phyloP scores from a whole-genome alignment of 2,329 filamentous ascomycete genomes.

The Parasarocladium wereldwijsianum region DNA sequence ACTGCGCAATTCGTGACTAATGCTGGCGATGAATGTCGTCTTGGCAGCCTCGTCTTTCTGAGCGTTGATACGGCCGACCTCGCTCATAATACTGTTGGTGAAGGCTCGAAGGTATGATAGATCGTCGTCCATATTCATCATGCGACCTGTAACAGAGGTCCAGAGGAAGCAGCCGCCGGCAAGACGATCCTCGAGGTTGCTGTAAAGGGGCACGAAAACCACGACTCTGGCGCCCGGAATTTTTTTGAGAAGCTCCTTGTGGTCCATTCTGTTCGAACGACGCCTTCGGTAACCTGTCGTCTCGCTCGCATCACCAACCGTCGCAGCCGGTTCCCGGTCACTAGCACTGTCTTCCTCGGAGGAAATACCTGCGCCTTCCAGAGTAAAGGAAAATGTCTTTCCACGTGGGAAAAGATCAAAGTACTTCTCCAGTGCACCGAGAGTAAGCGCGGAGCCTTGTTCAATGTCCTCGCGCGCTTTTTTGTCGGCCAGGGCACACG shows the following conservation, averaged over 20 bases:
- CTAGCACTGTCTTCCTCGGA: slow-evolving; percentile 18
- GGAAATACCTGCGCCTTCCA: slow-evolving; percentile 12
- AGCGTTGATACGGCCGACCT: slow-evolving; percentile 38
- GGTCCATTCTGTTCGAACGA: slow-evolving; percentile 12
- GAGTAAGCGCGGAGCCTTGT: slow-evolving; percentile 12
- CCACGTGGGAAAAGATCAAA: slow-evolving; percentile 15
- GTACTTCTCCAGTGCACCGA: slow-evolving; percentile 16
- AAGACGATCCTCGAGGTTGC: slow-evolving; percentile 18
- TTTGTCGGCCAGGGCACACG: slow-evolving; percentile 13
- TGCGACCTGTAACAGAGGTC: slow-evolving; percentile 17
- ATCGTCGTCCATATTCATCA: slow-evolving; percentile 21
- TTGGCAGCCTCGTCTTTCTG: slow-evolving; percentile 36
- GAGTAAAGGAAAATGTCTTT: slow-evolving; percentile 16
- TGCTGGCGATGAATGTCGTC: slow-evolving; percentile 42
- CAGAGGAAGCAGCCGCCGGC: slow-evolving; percentile 21
- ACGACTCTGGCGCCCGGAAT: slow-evolving; percentile 18
- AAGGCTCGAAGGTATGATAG: slow-evolving; percentile 18
- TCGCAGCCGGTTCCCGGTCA: slow-evolving; percentile 9
- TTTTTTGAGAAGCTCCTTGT: slow-evolving; percentile 17
- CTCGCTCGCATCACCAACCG: too few relatives aligned
- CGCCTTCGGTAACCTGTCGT: too few relatives aligned
- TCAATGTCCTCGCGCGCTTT: slow-evolving; percentile 12
- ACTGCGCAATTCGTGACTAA: slow-evolving; percentile 42
- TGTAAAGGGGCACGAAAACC: slow-evolving; percentile 20
- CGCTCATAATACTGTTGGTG: slow-evolving; percentile 25